Evolutionary conservation across 1,284 basidiomycete species (phyloP), one percentile per base, ranked within the genome.

Genomic region (Naganishia sp.): DNA sequence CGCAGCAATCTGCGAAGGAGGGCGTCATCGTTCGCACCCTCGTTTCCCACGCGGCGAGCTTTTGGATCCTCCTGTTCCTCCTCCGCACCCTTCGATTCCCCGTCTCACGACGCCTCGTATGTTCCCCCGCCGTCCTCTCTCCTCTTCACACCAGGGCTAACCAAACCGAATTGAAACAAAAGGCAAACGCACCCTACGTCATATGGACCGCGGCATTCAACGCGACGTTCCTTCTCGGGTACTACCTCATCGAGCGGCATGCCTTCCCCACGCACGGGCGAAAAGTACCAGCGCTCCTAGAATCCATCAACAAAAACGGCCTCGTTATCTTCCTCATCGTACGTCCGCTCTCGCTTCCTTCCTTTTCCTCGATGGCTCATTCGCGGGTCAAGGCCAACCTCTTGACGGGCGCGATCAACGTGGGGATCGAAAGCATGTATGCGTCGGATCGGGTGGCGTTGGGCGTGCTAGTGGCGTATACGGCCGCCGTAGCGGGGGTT

Each of bases 141-240:
- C 65, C 67, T 42, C 21, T 21, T 21, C 21, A 21, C 21, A 21
- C 21, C 21, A 21, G 21, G 21, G 21, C 21, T 21, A 21, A 21
- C 21, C 21, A 21, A 21, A 21, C 21, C 21, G 21, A 21, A 21
- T 21, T 21, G 55, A 43, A 44, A 6, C 18, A 21, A 7, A 68
- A 94, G 92, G 89, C 88, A 53, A 98, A 99, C 74, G 72, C 92
- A 28, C 84, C 88, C 1, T 99, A 99, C 77, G 87, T 95, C 48
- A 78, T 94, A 28, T 98, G 94, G 93, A 86, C 90, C 7, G 85
- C 86, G 0, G 94, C 92, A 1, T 96, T 88, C 85, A 99, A 98
- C 78, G 87, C 89, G 0, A 84, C 87, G 2, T 94, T 94, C 80
- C 81, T 98, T 23, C 82, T 93, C 10, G 86, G 86, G 2, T 96